Conservation (phyloP, 2,329 filamentous ascomycete species). For the Botrytis tulipae region DNA sequence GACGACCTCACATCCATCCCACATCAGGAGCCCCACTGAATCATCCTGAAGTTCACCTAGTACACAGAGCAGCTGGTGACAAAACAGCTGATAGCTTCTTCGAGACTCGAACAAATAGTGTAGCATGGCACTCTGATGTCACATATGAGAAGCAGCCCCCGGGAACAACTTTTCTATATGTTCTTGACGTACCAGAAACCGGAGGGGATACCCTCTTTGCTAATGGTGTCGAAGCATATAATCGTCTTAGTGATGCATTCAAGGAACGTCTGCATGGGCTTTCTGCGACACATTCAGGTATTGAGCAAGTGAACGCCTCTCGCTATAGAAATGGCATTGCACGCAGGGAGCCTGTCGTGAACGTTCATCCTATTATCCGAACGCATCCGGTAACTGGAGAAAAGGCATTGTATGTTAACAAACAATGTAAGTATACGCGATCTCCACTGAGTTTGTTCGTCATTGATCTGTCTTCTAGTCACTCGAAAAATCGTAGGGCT, state of each 20-base stretch:
- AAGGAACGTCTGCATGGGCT: constrained; percentile 77
- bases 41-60: constrained; percentile 73
- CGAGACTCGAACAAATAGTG: constrained; percentile 68
- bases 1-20: constrained; percentile 78
- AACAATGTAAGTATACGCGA: constrained; percentile 61
- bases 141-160: constrained; percentile 87
- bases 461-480: constrained; percentile 48
- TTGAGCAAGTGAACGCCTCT: constrained; percentile 74
- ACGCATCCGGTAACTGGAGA: constrained; percentile 82
- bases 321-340: constrained; percentile 66
- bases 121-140: constrained; percentile 88
- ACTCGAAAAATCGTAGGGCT: constrained; percentile 77
- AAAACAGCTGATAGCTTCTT: constrained; percentile 62
- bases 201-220: constrained; percentile 85
- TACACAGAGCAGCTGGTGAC: constrained; percentile 69
- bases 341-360: constrained; percentile 71
- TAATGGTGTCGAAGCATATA: constrained; percentile 78
- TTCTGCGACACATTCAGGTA: constrained; percentile 75
- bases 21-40: constrained; percentile 73
- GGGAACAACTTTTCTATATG: constrained; percentile 84
- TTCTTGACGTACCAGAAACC: constrained; percentile 75
- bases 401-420: constrained; percentile 80
- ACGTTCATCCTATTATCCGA: constrained; percentile 73
- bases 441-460: not conserved
- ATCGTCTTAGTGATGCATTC: constrained; percentile 75